Percentiles rank a stretch among this genome's conserved stretches.
Evolutionary conservation across 805 yeast species (phyloP).

Genomic region (Saccharomycopsis sp.): DNA sequence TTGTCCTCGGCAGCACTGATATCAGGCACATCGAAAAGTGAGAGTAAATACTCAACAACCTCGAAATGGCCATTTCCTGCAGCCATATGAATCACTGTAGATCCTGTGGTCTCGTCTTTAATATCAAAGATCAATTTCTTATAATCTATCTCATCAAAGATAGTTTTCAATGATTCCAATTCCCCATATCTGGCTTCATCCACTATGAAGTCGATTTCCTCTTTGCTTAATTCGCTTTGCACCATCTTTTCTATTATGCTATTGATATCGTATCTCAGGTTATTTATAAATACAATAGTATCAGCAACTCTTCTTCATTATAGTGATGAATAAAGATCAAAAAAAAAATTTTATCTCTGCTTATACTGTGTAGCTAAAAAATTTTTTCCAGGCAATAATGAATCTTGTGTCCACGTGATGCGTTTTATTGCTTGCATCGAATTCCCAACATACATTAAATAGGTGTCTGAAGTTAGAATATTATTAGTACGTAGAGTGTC

Average conservation of each 20-base stretch:
- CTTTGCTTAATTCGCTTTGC: constrained; percentile 41
- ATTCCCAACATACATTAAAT: neutral
- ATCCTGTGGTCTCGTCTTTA: constrained; percentile 50
- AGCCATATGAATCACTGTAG: constrained; percentile 90
- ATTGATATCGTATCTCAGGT: too few species aligned
- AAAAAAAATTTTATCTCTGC: too few species aligned
- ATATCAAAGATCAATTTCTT: constrained; percentile 35
- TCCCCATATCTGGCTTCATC: constrained; percentile 88
- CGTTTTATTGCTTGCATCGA: too few species aligned
- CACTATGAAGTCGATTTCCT: constrained; percentile 76
- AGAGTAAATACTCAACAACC: constrained; percentile 53
- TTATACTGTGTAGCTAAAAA: too few species aligned
- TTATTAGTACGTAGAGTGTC: too few species aligned
- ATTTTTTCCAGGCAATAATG: neutral
- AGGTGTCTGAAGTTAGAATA: too few species aligned
- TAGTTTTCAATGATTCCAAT: constrained; percentile 61
- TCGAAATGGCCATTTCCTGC: constrained; percentile 88
- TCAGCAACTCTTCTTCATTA: too few species aligned
- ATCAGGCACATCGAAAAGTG: constrained; percentile 27
- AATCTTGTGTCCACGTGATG: neutral
- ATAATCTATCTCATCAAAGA: constrained; percentile 54
- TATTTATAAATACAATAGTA: too few species aligned
- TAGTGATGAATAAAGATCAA: too few species aligned
- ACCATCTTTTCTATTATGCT: constrained; percentile 4
- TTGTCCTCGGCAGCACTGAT: neutral